Evolutionary conservation across 2,329 filamentous ascomycete genomes (phyloP).

Genomic region (Lachnellula suecica): DNA sequence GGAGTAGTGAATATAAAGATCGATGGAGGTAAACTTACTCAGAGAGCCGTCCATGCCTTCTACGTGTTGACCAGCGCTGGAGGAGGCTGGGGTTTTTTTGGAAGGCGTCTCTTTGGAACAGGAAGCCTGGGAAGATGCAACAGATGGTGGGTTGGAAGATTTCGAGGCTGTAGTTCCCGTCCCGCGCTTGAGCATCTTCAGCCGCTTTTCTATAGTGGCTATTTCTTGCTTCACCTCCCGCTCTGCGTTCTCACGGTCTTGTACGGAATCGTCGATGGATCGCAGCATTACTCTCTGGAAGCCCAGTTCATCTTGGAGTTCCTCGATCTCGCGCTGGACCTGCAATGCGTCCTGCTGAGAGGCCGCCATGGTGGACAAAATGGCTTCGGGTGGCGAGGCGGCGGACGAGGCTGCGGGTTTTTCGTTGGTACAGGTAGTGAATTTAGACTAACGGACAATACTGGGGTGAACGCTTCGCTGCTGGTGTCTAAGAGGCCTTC

Average conservation of each 20-base stretch:
- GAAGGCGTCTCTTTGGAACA: background rate
- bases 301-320: conserved; percentile 41
- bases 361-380: conserved; percentile 14
- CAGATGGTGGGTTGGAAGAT: background rate
- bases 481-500: too few relatives aligned
- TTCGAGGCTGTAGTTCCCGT: conserved; percentile 8
- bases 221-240: conserved; percentile 27
- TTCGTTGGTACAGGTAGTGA: background rate
- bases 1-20: background rate
- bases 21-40: background rate
- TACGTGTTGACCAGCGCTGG: background rate
- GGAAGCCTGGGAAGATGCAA: background rate
- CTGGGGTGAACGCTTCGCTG: too few relatives aligned
- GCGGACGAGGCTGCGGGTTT: background rate
- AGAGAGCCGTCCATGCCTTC: background rate
- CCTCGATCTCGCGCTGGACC: conserved; percentile 20
- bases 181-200: conserved; percentile 13
- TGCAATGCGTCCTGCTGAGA: conserved; percentile 2
- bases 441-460: too few relatives aligned
- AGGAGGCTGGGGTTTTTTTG: too few relatives aligned
- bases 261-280: conserved; percentile 37
- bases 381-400: background rate
- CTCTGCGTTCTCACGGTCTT: conserved; percentile 27
- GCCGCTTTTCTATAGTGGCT: conserved; percentile 33
- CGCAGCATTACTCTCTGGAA: conserved; percentile 43